Percentiles rank a stretch among this genome's conserved stretches.
Conservation (phyloP, 140 eudicot species). For the Senecio squalidus region DNA sequence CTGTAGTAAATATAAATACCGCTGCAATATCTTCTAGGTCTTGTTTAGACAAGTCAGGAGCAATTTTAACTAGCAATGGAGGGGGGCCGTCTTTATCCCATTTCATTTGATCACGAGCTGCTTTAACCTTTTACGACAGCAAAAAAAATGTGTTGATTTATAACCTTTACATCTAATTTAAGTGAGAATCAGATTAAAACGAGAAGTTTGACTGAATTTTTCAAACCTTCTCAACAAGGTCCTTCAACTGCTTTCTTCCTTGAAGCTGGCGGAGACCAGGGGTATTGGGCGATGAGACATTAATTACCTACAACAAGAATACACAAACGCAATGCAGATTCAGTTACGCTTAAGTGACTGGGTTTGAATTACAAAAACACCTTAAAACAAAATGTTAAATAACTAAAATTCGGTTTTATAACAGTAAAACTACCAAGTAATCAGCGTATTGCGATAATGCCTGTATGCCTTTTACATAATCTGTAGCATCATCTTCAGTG, state of each 20-base stretch:
- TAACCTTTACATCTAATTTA: background rate
- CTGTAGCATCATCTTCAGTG: constrained; percentile 93
- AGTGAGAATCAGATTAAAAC: background rate
- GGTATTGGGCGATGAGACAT: constrained; percentile 95
- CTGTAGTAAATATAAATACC: constrained; percentile 33
- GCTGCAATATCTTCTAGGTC: constrained; percentile 98
- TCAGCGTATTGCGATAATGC: constrained; percentile 94
- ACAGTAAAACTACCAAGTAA: constrained; percentile 66
- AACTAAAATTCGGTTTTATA: background rate
- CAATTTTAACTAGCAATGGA: constrained; percentile 94
- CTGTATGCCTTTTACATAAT: constrained; percentile 92
- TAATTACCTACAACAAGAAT: constrained; percentile 51
- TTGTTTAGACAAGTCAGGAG: constrained; percentile 94
- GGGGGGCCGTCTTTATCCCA: constrained; percentile 99
- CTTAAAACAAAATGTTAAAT: background rate
- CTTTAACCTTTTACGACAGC: constrained; percentile 63
- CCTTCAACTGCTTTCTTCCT: constrained; percentile 91
- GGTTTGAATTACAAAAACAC: background rate
- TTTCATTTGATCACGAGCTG: constrained; percentile 96
- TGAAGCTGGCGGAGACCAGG: constrained; percentile 98
- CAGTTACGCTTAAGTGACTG: background rate
- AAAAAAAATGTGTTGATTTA: constrained; percentile 1
- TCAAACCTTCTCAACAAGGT: constrained; percentile 80
- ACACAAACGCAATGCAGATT: background rate
- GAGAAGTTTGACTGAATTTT: constrained; percentile 1